These are phyloP conservation scores for Stephanodiscus triporus DNA, from an alignment of 108 stramenopile species.

Conservation along the genomic window DNA sequence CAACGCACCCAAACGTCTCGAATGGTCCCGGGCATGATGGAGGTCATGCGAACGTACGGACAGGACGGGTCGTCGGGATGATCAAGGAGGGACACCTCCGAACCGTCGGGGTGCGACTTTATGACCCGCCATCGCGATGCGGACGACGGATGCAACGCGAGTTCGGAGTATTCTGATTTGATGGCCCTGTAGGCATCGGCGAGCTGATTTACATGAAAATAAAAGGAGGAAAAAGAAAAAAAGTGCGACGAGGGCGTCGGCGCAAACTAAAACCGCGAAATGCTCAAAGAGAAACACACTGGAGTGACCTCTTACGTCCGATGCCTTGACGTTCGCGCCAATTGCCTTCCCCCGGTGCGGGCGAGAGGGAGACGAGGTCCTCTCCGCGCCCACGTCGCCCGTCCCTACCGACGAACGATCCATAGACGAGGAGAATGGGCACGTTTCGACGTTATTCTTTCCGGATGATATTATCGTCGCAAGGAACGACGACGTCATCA, in stretches of 20 bases:
- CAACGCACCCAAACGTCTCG: slow-evolving; percentile 53
- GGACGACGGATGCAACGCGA: slow-evolving; percentile 8
- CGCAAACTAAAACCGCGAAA: too few relatives aligned
- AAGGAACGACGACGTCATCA: background rate
- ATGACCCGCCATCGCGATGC: background rate
- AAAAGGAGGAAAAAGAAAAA: background rate
- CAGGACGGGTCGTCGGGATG: slow-evolving; percentile 63
- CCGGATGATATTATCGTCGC: background rate
- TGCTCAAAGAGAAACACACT: background rate
- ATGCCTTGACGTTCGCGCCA: slow-evolving; percentile 10
- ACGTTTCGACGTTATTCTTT: background rate
- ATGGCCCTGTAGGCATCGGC: slow-evolving; percentile 23
- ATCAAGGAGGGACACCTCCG: slow-evolving; percentile 54
- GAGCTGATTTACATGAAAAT: background rate
- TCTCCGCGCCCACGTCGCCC: background rate
- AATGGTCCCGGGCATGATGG: slow-evolving; percentile 51
- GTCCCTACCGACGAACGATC: background rate
- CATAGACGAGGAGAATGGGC: background rate
- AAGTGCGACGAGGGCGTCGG: background rate
- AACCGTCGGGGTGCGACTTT: slow-evolving; percentile 38
- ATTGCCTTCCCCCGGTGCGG: slow-evolving; percentile 24
- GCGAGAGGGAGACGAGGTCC: background rate
- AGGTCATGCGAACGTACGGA: slow-evolving; percentile 73
- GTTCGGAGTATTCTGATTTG: slow-evolving; percentile 19
- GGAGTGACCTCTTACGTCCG: slow-evolving; percentile 4